These are phyloP conservation scores for Saccharomyces paradoxus DNA, from an alignment of 805 yeast genomes.

Conservation along the genomic window DNA sequence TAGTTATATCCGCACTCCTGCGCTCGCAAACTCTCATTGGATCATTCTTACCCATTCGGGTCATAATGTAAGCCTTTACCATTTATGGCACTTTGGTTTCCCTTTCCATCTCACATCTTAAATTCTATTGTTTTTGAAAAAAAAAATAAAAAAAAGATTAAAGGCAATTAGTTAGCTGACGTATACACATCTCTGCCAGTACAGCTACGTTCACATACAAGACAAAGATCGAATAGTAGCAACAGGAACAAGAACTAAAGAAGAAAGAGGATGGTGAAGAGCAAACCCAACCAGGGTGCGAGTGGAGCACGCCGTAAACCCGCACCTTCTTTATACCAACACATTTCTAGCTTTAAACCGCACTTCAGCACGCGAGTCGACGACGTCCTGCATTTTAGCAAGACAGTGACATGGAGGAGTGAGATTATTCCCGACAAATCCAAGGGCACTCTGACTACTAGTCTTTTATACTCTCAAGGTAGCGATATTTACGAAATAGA, in stretches of 20 bases:
- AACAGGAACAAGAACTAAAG: not conserved
- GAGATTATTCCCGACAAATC: constrained; percentile 27
- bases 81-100: not conserved
- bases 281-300: not conserved
- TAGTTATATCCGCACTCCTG: not conserved
- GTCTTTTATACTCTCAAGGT: constrained; percentile 26
- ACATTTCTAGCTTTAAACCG: constrained; percentile 32
- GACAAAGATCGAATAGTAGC: not conserved
- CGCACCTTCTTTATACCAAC: constrained; percentile 17
- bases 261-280: not conserved
- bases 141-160: not conserved
- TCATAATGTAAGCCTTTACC: not conserved
- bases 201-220: not conserved
- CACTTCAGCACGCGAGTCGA: constrained; percentile 30
- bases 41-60: not conserved
- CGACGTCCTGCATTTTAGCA: constrained; percentile 15
- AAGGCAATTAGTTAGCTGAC: not conserved
- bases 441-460: constrained; percentile 21
- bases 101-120: not conserved
- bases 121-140: not conserved
- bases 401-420: constrained; percentile 22
- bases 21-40: not conserved
- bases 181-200: not conserved
- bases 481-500: constrained; percentile 27
- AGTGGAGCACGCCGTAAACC: constrained; percentile 2